Evolutionary conservation across 2,329 filamentous ascomycete genomes (phyloP).

Genomic region (Ceratocystiopsis sp.): DNA sequence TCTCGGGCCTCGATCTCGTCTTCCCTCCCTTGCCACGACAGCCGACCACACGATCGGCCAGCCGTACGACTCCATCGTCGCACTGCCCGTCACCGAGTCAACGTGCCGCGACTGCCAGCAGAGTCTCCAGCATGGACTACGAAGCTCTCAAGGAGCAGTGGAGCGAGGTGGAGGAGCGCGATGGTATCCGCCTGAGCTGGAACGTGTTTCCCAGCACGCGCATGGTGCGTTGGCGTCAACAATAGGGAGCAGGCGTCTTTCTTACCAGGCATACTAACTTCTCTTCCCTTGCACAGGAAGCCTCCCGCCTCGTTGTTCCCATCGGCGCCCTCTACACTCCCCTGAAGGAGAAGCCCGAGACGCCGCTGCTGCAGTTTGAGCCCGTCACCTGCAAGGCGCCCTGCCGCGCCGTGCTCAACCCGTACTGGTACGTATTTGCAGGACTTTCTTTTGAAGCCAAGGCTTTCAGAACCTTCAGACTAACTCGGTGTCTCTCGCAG

Average conservation of each 20-base stretch:
- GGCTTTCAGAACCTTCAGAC: no score
- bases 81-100: background rate
- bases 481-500: slow-evolving; percentile 21
- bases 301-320: slow-evolving; percentile 82
- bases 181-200: slow-evolving; percentile 93
- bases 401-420: slow-evolving; percentile 89
- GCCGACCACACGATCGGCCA: no score
- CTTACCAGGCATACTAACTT: background rate
- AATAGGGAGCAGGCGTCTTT: no score
- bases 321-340: slow-evolving; percentile 94
- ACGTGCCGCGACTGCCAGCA: no score
- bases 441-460: no score
- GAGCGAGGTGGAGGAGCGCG: slow-evolving; percentile 89
- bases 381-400: slow-evolving; percentile 93
- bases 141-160: slow-evolving; percentile 88
- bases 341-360: slow-evolving; percentile 83
- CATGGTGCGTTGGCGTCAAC: slow-evolving; percentile 47
- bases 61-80: background rate
- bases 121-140: slow-evolving; percentile 54
- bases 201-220: slow-evolving; percentile 96
- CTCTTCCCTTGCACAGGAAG: slow-evolving; percentile 43
- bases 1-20: no score
- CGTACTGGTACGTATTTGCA: slow-evolving; percentile 58
- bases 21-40: no score
- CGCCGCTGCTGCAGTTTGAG: slow-evolving; percentile 83